These are phyloP conservation scores for Cladosporium austrohemisphaericum DNA, from an alignment of 2,329 filamentous ascomycete genomes.

Conservation along the genomic window DNA sequence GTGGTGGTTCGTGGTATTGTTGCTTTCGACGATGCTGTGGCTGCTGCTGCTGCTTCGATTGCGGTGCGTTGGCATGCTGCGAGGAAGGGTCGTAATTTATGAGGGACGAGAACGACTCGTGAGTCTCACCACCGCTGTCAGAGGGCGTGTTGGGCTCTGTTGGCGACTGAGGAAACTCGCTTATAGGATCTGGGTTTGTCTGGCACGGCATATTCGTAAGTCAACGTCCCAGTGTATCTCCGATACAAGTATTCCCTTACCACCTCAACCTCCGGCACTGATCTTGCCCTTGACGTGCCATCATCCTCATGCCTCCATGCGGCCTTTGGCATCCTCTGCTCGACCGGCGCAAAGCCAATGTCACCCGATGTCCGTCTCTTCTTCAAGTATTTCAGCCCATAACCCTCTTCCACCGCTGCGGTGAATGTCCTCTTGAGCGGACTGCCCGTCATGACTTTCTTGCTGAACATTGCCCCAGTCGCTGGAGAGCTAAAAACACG, in stretches of 20 bases:
- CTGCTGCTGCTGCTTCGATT: conserved; percentile 1
- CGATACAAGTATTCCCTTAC: not conserved
- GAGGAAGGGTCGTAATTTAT: conserved; percentile 47
- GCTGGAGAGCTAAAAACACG: conserved; percentile 18
- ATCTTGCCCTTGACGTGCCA: not conserved
- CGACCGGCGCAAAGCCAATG: not conserved
- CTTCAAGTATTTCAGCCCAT: conserved; percentile 35
- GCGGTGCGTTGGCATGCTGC: conserved; percentile 26
- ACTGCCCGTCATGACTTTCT: conserved; percentile 25
- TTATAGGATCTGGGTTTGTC: conserved; percentile 1
- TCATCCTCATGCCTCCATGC: not conserved
- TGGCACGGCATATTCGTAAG: not conserved
- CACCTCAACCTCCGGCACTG: conserved; percentile 7
- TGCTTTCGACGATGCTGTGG: not conserved
- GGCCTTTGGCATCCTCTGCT: not conserved
- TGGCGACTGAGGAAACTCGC: conserved; percentile 16
- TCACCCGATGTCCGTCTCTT: conserved; percentile 23
- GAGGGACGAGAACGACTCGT: conserved; percentile 42
- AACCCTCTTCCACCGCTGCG: conserved; percentile 27
- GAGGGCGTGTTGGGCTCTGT: conserved; percentile 29
- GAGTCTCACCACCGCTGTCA: conserved; percentile 17
- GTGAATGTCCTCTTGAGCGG: conserved; percentile 34
- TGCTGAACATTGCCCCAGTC: conserved; percentile 15
- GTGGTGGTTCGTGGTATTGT: conserved; percentile 10
- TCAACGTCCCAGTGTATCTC: not conserved